These are phyloP conservation scores for Colletotrichum sp. DNA, from an alignment of 2,329 filamentous ascomycete species.

Conservation along the genomic window DNA sequence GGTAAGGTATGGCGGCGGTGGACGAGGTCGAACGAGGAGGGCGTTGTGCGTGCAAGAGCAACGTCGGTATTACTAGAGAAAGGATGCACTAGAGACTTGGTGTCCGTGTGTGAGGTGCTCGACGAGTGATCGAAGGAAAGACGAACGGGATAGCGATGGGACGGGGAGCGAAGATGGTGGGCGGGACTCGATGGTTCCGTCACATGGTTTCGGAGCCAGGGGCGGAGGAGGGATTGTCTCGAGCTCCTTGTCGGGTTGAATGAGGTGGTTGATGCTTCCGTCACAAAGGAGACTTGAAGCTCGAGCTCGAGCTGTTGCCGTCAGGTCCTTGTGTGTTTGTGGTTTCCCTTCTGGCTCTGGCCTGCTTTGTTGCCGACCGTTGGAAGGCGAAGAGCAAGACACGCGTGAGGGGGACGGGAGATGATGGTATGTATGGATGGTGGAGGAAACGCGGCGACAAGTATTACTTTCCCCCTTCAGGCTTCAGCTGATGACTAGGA, in stretches of 20 bases:
- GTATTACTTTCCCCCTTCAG: conserved; percentile 9
- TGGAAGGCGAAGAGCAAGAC: not conserved
- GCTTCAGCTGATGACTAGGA: conserved; percentile 20
- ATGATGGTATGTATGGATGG: conserved; percentile 12
- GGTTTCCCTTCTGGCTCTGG: not conserved
- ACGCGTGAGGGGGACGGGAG: not conserved
- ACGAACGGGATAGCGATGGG: conserved; percentile 6
- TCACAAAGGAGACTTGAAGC: not conserved
- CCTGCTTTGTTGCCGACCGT: conserved; percentile 9
- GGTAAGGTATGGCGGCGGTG: not conserved
- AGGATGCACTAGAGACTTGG: not conserved
- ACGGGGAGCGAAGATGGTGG: conserved; percentile 11
- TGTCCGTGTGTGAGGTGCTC: not conserved
- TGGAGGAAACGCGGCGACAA: conserved; percentile 8
- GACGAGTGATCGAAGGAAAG: not conserved
- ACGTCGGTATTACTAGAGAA: not conserved
- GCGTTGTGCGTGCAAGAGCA: not conserved
- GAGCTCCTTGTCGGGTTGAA: conserved; percentile 4
- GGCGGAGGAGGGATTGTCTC: conserved; percentile 15
- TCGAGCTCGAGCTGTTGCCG: not conserved
- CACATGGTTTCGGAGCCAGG: conserved; percentile 22
- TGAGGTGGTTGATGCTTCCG: not conserved
- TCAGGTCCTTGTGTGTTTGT: not conserved
- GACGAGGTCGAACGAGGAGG: not conserved
- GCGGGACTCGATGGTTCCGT: conserved; percentile 21